phyloP scores from a whole-genome alignment of 352 stramenopile species.

The Sclerospora graminicola region DNA sequence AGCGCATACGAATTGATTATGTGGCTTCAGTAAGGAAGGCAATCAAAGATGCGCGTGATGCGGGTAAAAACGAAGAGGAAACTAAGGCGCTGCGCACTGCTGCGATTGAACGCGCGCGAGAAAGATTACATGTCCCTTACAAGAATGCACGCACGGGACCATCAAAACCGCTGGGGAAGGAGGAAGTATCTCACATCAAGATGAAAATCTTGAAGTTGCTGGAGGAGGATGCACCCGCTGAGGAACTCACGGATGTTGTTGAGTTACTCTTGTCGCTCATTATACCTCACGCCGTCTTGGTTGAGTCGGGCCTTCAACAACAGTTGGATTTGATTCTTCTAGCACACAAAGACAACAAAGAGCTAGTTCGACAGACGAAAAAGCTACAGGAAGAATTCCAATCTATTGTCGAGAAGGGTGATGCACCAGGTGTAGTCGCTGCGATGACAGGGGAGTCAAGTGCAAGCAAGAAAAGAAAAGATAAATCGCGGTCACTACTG shows the following conservation, averaged over 20 bases:
- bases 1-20: conserved; percentile 79
- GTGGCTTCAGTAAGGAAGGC: conserved; percentile 76
- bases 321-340: conserved; percentile 71
- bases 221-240: conserved; percentile 67
- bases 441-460: conserved; percentile 15
- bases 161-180: conserved; percentile 69
- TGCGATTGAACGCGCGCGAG: conserved; percentile 64
- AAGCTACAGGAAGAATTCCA: conserved; percentile 75
- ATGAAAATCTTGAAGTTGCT: conserved; percentile 79
- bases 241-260: conserved; percentile 74
- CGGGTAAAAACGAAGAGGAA: conserved; percentile 70
- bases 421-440: conserved; percentile 17
- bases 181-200: conserved; percentile 78
- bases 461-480: conserved; percentile 32
- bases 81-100: conserved; percentile 52
- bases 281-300: conserved; percentile 60
- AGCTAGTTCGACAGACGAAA: conserved; percentile 72
- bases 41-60: conserved; percentile 64
- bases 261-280: conserved; percentile 73
- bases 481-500: conserved; percentile 32
- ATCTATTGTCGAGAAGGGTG: conserved; percentile 48
- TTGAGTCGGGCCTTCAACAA: conserved; percentile 61
- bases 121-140: conserved; percentile 70
- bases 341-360: conserved; percentile 81
- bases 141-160: conserved; percentile 64